Conservation (phyloP, 2,329 filamentous ascomycete species). For the Sordariomycetes sp. region DNA sequence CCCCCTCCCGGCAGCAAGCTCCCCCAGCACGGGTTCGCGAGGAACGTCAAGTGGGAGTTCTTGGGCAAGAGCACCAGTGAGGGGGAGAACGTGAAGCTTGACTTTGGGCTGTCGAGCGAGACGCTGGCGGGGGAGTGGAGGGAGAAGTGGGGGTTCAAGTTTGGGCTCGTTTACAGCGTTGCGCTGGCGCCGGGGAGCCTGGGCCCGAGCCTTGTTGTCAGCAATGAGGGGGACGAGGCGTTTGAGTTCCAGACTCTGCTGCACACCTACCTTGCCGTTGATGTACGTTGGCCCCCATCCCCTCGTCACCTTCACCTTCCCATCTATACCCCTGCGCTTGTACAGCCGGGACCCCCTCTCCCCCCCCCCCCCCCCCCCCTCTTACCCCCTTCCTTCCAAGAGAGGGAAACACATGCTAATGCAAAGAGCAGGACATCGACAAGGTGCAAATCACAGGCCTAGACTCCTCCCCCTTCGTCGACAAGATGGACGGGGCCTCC, state of each 20-base stretch:
- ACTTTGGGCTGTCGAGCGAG: conserved; percentile 75
- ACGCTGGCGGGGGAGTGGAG: conserved; percentile 56
- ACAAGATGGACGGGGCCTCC: conserved; percentile 62
- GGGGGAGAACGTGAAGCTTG: conserved; percentile 58
- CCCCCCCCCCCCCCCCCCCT: background rate
- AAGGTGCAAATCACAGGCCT: conserved; percentile 63
- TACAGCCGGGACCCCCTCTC: no score
- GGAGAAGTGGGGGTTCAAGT: conserved; percentile 72
- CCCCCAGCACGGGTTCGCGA: conserved; percentile 90
- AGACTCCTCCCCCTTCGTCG: conserved; percentile 60
- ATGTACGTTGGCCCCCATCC: no score
- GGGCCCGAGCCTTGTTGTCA: conserved; percentile 71
- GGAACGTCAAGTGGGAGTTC: conserved; percentile 84
- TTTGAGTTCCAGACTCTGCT: conserved; percentile 89
- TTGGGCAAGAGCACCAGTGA: conserved; percentile 62
- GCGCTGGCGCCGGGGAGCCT: conserved; percentile 64
- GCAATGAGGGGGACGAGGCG: conserved; percentile 68
- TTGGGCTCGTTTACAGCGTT: conserved; percentile 87
- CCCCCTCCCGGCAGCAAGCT: conserved; percentile 62
- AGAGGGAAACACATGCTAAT: background rate
- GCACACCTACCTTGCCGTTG: conserved; percentile 78
- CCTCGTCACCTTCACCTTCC: no score
- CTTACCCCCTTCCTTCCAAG: background rate
- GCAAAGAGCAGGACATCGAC: conserved; percentile 55
- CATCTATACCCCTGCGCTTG: no score